phyloP scores from a whole-genome alignment of 169 alveolate species.

The Plasmodium relictum region DNA sequence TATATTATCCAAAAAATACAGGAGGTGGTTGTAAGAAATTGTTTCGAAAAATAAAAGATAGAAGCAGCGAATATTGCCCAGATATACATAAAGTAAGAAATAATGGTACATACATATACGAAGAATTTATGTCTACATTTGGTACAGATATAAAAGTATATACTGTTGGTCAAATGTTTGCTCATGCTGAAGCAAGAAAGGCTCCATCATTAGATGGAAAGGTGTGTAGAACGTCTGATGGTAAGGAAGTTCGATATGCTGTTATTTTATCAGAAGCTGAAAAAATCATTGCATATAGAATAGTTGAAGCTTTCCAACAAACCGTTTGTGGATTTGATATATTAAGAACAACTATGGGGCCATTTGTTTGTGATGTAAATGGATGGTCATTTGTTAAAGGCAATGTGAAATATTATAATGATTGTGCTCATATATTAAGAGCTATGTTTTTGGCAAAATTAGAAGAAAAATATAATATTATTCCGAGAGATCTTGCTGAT shows the following conservation, averaged over 20 bases:
- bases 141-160: constrained; percentile 98
- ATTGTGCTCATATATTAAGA: constrained; percentile 92
- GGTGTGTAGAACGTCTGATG: constrained; percentile 91
- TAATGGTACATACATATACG: constrained; percentile 94
- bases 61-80: constrained; percentile 89
- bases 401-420: constrained; percentile 94
- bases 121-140: constrained; percentile 95
- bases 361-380: constrained; percentile 98
- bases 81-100: constrained; percentile 90
- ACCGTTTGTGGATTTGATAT: constrained; percentile 96
- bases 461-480: constrained; percentile 82
- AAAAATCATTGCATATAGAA: constrained; percentile 94
- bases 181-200: constrained; percentile 99
- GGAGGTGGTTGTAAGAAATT: constrained; percentile 96
- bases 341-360: constrained; percentile 91
- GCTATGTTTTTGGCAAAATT: constrained; percentile 84
- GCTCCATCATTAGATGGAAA: constrained; percentile 96
- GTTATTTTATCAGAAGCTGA: constrained; percentile 95
- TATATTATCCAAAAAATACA: constrained; percentile 94
- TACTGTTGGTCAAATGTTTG: constrained; percentile 97
- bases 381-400: constrained; percentile 98
- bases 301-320: constrained; percentile 95
- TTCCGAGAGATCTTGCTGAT: constrained; percentile 79
- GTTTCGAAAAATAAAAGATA: constrained; percentile 90
- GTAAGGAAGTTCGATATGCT: constrained; percentile 97